A percentile compares a stretch with the other conserved stretches of the same genome.
Conservation (phyloP, 148 eudicot genomes). For the Nepenthes gracilis region DNA sequence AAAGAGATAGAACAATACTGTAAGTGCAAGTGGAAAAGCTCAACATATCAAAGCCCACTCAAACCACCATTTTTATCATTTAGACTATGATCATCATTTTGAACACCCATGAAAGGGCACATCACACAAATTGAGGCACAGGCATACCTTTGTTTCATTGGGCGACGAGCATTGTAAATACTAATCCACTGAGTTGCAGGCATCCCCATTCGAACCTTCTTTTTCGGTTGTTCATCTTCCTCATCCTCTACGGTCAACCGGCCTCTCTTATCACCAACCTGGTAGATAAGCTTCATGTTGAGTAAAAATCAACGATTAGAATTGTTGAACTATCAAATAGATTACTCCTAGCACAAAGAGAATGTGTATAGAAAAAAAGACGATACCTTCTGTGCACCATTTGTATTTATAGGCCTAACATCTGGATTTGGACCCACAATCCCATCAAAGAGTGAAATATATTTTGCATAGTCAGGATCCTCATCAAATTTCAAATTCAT, state of each 20-base stretch:
- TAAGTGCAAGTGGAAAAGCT: too few species aligned
- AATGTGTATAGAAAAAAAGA: background rate
- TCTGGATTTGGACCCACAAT: slow-evolving; percentile 72
- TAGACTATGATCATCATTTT: background rate
- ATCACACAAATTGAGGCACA: background rate
- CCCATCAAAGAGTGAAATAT: slow-evolving; percentile 62
- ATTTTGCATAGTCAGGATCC: slow-evolving; percentile 75
- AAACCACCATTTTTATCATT: too few species aligned
- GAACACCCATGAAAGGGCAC: background rate
- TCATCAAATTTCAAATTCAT: slow-evolving; percentile 76
- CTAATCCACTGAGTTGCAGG: slow-evolving; percentile 88
- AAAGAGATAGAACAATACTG: too few species aligned
- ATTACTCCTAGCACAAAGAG: background rate
- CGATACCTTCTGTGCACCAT: slow-evolving; percentile 78
- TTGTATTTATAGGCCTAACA: slow-evolving; percentile 58
- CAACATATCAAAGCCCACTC: too few species aligned
- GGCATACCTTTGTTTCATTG: slow-evolving; percentile 74
- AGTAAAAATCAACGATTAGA: slow-evolving; percentile 7
- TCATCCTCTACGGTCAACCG: slow-evolving; percentile 49
- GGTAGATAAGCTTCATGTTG: slow-evolving; percentile 39
- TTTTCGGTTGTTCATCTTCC: slow-evolving; percentile 62
- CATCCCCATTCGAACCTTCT: slow-evolving; percentile 67
- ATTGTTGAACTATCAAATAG: background rate
- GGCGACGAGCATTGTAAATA: slow-evolving; percentile 63
- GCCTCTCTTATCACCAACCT: slow-evolving; percentile 73